Conservation (phyloP, 2,329 filamentous ascomycete species). For the Ascochyta koolunga region DNA sequence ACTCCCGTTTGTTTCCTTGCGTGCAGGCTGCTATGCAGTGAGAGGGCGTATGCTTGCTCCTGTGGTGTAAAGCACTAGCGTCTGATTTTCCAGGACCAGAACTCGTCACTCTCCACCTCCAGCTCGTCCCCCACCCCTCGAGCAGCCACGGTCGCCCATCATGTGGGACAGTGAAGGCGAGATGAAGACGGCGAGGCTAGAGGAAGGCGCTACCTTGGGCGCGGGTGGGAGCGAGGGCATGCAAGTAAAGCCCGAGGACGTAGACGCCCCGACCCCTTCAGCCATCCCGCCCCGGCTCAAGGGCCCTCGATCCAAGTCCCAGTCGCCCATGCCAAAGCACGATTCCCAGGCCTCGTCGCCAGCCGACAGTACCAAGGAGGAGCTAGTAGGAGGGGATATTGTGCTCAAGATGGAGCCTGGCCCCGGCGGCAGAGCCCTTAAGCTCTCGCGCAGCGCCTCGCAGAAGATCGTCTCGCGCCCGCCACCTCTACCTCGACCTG, state of each 20-base stretch:
- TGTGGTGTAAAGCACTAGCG: conserved; percentile 28
- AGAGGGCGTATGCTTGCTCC: conserved; percentile 33
- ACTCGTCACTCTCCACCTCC: conserved; percentile 22
- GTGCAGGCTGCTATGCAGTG: conserved; percentile 28
- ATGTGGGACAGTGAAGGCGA: conserved; percentile 50
- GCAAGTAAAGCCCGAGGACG: conserved; percentile 39
- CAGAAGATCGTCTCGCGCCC: conserved; percentile 70
- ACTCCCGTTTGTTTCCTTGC: conserved; percentile 11
- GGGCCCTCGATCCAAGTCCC: conserved; percentile 34
- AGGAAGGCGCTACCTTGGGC: conserved; percentile 44
- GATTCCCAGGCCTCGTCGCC: conserved; percentile 46
- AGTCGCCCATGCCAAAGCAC: conserved; percentile 42
- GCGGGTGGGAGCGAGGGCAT: conserved; percentile 26
- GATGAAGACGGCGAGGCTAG: conserved; percentile 49
- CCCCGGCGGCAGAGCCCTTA: conserved; percentile 65
- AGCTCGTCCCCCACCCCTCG: conserved; percentile 19
- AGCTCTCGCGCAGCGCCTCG: conserved; percentile 74
- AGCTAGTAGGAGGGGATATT: conserved; percentile 65
- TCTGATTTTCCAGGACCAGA: conserved; percentile 20
- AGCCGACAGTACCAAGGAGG: conserved; percentile 53
- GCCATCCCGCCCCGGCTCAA: conserved; percentile 37
- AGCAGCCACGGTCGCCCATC: conserved; percentile 22
- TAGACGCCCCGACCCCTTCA: conserved; percentile 37
- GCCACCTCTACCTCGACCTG: conserved; percentile 73
- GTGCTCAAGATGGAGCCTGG: conserved; percentile 66